Percentiles rank a stretch among this genome's conserved stretches.
Conservation (phyloP, 1,284 basidiomycete genomes). For the Cryptococcus floricola region DNA sequence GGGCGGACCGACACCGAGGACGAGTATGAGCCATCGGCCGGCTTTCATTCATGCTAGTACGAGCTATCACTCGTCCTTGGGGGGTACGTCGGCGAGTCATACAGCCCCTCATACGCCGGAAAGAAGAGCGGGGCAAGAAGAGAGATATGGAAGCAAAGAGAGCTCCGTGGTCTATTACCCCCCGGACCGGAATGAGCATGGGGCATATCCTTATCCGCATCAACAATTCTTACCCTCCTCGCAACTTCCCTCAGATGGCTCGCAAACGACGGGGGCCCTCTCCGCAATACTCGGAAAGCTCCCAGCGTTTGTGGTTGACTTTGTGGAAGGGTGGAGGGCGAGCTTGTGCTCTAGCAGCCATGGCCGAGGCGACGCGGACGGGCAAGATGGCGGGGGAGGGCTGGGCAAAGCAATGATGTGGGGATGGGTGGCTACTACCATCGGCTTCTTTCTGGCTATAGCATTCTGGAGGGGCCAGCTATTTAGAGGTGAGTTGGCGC, state of each 20-base stretch:
- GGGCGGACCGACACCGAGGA: neutral
- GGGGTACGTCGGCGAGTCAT: neutral
- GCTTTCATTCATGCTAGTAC: slow-evolving; percentile 19
- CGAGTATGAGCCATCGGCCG: slow-evolving; percentile 14
- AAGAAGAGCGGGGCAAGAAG: no score
- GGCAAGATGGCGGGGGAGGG: slow-evolving; percentile 13
- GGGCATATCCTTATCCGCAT: neutral
- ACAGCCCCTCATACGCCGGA: neutral
- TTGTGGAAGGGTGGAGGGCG: no score
- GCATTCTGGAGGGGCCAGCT: slow-evolving; percentile 44
- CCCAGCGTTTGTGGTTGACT: no score
- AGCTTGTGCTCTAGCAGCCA: no score
- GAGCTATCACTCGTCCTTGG: neutral
- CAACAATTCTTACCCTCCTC: neutral
- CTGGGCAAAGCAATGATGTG: slow-evolving; percentile 37
- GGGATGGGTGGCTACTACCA: slow-evolving; percentile 43
- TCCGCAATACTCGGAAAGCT: no score
- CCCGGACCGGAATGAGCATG: neutral
- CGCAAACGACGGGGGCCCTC: no score
- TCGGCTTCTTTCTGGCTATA: slow-evolving; percentile 38
- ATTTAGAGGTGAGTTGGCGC: slow-evolving; percentile 34
- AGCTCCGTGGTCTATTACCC: neutral
- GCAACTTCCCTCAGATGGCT: neutral
- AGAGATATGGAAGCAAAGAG: no score
- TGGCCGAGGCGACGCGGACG: neutral